Conservation (phyloP, 2,329 filamentous ascomycete genomes). For the Metarhizium humberi region DNA sequence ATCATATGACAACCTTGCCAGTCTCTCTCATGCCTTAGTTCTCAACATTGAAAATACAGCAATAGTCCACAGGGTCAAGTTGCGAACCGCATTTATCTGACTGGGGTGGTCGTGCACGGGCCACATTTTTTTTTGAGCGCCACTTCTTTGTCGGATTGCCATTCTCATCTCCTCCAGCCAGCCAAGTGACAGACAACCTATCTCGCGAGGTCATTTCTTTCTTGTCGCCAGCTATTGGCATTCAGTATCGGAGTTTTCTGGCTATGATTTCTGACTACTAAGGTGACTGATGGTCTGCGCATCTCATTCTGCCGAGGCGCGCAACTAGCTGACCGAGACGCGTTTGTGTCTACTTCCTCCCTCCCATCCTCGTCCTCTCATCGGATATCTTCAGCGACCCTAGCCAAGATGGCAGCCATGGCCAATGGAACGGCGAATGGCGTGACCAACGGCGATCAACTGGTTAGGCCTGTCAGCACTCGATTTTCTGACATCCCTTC, state of each 20-base stretch:
- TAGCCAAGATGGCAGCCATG: conserved; percentile 30
- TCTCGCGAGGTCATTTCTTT: background rate
- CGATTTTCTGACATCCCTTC: conserved; percentile 57
- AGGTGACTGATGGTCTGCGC: conserved; percentile 19
- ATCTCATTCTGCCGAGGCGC: conserved; percentile 19
- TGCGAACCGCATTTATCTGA: too few species aligned
- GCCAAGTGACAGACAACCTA: background rate
- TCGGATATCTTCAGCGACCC: background rate
- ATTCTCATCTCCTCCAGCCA: background rate
- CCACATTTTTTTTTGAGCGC: background rate
- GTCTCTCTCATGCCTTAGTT: too few species aligned
- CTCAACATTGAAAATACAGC: too few species aligned
- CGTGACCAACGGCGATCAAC: conserved; percentile 27
- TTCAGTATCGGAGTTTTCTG: conserved; percentile 8
- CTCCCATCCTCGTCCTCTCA: background rate
- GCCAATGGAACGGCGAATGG: conserved; percentile 37
- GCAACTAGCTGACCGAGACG: conserved; percentile 20
- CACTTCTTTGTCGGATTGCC: background rate
- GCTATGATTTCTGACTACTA: conserved; percentile 16
- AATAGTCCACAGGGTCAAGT: too few species aligned
- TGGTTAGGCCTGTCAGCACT: conserved; percentile 33
- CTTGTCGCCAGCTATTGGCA: background rate
- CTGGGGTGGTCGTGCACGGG: background rate
- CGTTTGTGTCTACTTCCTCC: conserved; percentile 11
- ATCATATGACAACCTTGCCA: too few species aligned